These are phyloP conservation scores for Citrullus mucosospermus DNA, from an alignment of 306 rosid species.

Conservation along the genomic window DNA sequence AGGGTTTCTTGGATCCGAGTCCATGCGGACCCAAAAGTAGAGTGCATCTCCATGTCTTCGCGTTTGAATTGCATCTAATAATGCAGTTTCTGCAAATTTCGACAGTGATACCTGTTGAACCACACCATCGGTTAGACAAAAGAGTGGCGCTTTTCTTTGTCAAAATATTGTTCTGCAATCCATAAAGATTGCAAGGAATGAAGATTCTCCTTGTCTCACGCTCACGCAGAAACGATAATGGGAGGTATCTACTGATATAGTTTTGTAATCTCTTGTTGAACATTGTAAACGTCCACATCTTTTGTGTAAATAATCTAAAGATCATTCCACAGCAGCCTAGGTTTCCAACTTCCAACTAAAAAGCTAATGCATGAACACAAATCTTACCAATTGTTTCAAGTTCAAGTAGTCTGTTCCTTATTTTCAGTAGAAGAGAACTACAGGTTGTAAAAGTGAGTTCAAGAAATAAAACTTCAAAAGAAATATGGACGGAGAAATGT, in stretches of 20 bases:
- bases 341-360: neutral
- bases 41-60: constrained; percentile 70
- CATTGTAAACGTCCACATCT: neutral
- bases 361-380: neutral
- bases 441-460: neutral
- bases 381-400: neutral
- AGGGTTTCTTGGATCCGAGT: constrained; percentile 56
- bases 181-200: neutral
- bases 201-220: neutral
- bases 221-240: neutral
- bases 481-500: neutral
- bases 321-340: neutral
- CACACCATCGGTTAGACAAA: constrained; percentile 11
- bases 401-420: neutral
- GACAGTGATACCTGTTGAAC: constrained; percentile 74
- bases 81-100: constrained; percentile 52
- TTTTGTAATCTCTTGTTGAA: neutral
- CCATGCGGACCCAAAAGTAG: constrained; percentile 94
- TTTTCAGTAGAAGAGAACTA: neutral
- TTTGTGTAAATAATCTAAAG: neutral
- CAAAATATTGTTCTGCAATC: neutral
- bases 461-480: neutral
- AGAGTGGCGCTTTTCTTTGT: neutral
- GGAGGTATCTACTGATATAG: neutral
- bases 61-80: constrained; percentile 55